These are phyloP conservation scores for Theobroma cacao DNA, from an alignment of 345 rosid species.

Conservation along the genomic window DNA sequence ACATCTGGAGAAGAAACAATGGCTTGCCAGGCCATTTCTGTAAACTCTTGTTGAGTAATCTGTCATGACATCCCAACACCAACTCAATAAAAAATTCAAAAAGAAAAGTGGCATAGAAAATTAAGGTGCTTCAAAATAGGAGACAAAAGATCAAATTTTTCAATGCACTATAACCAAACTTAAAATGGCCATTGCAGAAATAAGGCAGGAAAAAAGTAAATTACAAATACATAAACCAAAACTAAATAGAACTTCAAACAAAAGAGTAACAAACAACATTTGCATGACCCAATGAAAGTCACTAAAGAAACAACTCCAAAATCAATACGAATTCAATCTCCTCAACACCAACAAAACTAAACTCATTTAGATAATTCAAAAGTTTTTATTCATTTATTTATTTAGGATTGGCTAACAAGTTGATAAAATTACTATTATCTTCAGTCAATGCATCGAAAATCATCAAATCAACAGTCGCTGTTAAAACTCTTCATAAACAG, in stretches of 20 bases:
- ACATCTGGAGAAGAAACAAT: conserved; percentile 92
- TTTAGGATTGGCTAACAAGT: not conserved
- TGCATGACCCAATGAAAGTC: not conserved
- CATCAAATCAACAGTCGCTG: not conserved
- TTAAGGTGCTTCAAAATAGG: not conserved
- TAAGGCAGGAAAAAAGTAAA: not conserved
- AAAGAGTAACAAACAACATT: not conserved
- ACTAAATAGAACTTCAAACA: not conserved
- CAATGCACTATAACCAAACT: not conserved
- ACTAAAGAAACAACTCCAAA: not conserved
- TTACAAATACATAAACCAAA: not conserved
- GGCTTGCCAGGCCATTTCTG: conserved; percentile 99
- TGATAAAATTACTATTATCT: not conserved
- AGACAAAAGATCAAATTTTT: not conserved
- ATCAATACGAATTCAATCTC: not conserved
- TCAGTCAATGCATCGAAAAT: not conserved
- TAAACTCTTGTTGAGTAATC: conserved; percentile 94
- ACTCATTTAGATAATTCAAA: not conserved
- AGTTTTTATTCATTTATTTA: not conserved
- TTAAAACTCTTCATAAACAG: not conserved
- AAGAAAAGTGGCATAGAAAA: not conserved
- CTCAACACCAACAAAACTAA: not conserved
- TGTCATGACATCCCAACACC: conserved; percentile 26
- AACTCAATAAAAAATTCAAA: conserved; percentile 2
- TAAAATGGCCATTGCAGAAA: not conserved